These are phyloP conservation scores for Claviceps maximensis DNA, from an alignment of 2,329 filamentous ascomycete genomes.

Conservation along the genomic window DNA sequence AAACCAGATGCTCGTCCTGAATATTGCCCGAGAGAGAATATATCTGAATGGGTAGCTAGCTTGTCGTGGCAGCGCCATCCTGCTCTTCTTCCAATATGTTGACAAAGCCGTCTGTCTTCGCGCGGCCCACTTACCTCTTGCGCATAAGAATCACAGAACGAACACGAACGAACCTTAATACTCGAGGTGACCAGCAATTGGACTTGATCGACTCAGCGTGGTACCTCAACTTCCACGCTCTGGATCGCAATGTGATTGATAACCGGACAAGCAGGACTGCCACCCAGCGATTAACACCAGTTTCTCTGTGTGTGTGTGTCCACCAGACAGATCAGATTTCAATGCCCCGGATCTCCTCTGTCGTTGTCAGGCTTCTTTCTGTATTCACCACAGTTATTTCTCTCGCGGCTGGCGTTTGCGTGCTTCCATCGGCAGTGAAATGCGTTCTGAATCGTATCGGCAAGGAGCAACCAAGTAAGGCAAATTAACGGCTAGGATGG, in stretches of 20 bases:
- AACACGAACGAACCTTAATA: conserved; percentile 1
- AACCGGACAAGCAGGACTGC: neutral
- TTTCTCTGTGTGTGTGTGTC: neutral
- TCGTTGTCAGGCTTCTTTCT: neutral
- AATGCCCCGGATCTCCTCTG: neutral
- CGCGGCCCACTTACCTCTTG: neutral
- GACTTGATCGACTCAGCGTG: neutral
- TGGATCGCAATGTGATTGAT: neutral
- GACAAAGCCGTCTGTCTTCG: neutral
- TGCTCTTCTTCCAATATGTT: neutral
- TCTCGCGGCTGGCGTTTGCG: neutral
- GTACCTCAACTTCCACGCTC: neutral
- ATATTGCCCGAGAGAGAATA: neutral
- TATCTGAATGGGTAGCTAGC: neutral
- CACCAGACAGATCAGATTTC: neutral
- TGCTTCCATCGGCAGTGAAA: neutral
- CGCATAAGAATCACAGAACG: neutral
- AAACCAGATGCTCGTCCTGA: neutral
- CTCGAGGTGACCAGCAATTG: neutral
- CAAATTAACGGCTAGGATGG: neutral
- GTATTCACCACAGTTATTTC: neutral
- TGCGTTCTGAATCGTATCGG: neutral
- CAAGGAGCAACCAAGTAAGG: neutral
- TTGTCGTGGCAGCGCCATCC: neutral
- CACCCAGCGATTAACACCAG: neutral